phyloP scores from a whole-genome alignment of 225 moss, liverwort and hornwort genomes.

The Sphagnum tenellum region DNA sequence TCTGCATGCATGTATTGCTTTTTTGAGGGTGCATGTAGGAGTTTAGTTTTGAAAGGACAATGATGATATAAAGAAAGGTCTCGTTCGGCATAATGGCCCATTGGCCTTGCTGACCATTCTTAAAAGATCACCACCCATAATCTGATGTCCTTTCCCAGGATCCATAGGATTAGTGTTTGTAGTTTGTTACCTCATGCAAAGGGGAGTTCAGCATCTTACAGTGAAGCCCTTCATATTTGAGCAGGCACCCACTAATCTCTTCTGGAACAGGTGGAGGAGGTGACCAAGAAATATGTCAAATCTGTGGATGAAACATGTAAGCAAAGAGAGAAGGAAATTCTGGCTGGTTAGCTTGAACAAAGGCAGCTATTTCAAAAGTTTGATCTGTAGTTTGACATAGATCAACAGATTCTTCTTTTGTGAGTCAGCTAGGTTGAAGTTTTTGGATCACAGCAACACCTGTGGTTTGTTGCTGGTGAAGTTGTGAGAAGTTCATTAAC shows the following conservation, averaged over 20 bases:
- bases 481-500: too few relatives aligned
- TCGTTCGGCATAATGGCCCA: background rate
- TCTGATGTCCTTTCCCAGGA: conserved; percentile 15
- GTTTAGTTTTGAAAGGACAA: too few relatives aligned
- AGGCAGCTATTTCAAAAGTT: background rate
- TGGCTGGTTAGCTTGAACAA: conserved; percentile 4
- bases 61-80: too few relatives aligned
- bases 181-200: background rate
- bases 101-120: background rate
- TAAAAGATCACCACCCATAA: conserved; percentile 46
- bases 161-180: background rate
- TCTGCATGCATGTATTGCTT: too few relatives aligned
- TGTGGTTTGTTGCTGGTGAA: too few relatives aligned
- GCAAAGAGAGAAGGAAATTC: conserved; percentile 68
- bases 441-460: too few relatives aligned
- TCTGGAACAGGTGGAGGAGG: conserved; percentile 54
- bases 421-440: too few relatives aligned
- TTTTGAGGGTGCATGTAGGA: too few relatives aligned
- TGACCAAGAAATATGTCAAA: conserved; percentile 72
- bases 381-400: too few relatives aligned
- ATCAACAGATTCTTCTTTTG: too few relatives aligned
- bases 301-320: conserved; percentile 66
- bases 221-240: too few relatives aligned
- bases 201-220: too few relatives aligned
- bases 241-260: background rate